Evolutionary conservation across 1,284 basidiomycete genomes (phyloP), one percentile per base, ranked within the genome.

Genomic region (Ganoderma boninense): DNA sequence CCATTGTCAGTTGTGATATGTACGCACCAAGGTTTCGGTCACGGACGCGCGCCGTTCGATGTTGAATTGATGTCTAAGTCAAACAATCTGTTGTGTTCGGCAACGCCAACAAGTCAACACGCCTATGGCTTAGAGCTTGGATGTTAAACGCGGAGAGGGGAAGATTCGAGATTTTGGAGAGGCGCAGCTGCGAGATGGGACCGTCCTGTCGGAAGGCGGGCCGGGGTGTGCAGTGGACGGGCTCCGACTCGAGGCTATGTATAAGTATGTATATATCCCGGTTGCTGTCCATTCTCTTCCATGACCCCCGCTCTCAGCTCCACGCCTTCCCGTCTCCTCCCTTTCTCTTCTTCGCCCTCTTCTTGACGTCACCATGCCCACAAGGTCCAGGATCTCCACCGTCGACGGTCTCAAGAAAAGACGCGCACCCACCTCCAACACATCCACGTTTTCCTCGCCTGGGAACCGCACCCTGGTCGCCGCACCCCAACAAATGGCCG

Each of bases 311-410:
- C 38, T 54, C 46, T 64, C 20, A 42, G 23, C 56, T 43, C 16
- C 20, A 6, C 44, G 23, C 10, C 54, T 23, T 40, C 44, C 2
- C 11, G 16, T 42, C 67, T 64, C 16, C 10, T 2, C 29, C n/a
- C 35, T n/a, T 18, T 60, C 38, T 52, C 20, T 64, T 42, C 35
- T 18, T 26, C 13, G 1, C 20, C 62, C 26, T 64, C 35, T 59
- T 35, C 61, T 43, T 68, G 62, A 68, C 62, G 56, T 64, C 62
- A 52, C 57, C 67, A 68, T 68, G 67, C 23, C 60, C 60, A 42
- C 42, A 5, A 40, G 60, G 43, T 43, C 67, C 38, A 64, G 62
- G 49, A 35, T 60, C 26, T 62, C 46, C 38, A 42, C 23, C 42
- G 42, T 23, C 5, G 35, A 49, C 23, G 16, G n/a, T n/a, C 32